Evolutionary conservation across 768 basidiomycete genomes (phyloP), one percentile per base, ranked within the genome.

Genomic region (Boletus subcaerulescens): DNA sequence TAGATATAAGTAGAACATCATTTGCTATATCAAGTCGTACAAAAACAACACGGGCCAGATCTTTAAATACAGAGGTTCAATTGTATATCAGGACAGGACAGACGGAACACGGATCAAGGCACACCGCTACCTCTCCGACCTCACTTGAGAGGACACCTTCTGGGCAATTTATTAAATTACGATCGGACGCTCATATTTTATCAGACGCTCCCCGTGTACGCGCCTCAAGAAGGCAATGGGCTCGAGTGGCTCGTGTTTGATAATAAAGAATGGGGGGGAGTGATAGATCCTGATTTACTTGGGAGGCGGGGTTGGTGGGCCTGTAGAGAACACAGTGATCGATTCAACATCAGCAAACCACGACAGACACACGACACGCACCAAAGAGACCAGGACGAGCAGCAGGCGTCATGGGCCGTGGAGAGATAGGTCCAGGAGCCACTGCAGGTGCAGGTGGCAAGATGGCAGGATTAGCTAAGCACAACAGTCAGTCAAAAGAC

Each of bases 311-410:
- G 77, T 78, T 2, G 77, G 68, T 0, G 77, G 78, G 31, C 77
- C 77, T 79, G 54, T 3, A 14, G 5, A 39, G 6, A 45, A 17
- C 8, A 18, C 8, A n/a, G 14, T 4, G 18, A 39, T 41, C 29
- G 49, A 15, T 31, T 64, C 54, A 45, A 14, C 48, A 41, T n/a
- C 7, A 10, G 18, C 36, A 22, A 11, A 6, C 26, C 20, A 40
- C 32, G 20, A 17, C 26, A 18, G 1, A 42, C 42, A 33, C 15
- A 32, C 12, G 31, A 40, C 26, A 47, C 67, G 56, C 55, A 87
- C 88, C 88, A 63, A 90, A 91, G 20, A 91, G 75, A 32, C 88
- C 88, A 35, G 76, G 62, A 57, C 85, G 79, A 9, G 77, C 71
- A 8, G 84, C 74, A 11, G 85, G 83, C 0, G 77, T 71, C 42